Conservation (phyloP, 2,329 filamentous ascomycete genomes). For the Fusarium sp. region DNA sequence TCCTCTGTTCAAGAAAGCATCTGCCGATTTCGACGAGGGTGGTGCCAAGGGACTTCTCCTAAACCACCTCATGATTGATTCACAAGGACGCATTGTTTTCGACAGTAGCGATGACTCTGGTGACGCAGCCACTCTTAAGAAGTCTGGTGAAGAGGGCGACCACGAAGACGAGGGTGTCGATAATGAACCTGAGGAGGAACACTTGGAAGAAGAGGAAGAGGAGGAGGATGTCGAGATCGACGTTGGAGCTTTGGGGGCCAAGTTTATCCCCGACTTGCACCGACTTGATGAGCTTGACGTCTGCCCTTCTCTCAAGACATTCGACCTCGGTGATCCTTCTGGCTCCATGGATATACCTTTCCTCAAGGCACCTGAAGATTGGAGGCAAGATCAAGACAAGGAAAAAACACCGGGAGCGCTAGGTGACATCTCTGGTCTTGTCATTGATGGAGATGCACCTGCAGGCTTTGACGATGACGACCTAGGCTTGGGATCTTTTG, state of each 20-base stretch:
- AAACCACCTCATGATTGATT: slow-evolving; percentile 96
- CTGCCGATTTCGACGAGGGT: slow-evolving; percentile 97
- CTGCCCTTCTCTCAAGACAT: slow-evolving; percentile 93
- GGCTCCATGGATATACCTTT: slow-evolving; percentile 91
- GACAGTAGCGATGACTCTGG: slow-evolving; percentile 92
- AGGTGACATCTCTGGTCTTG: slow-evolving; percentile 79
- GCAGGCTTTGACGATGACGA: slow-evolving; percentile 80
- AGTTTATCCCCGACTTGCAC: slow-evolving; percentile 86
- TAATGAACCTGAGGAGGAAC: slow-evolving; percentile 48
- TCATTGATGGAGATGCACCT: slow-evolving; percentile 87
- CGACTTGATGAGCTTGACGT: slow-evolving; percentile 87
- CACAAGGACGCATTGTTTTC: slow-evolving; percentile 92
- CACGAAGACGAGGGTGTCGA: slow-evolving; percentile 53
- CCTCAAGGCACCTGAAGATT: slow-evolving; percentile 87
- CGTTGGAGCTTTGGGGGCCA: slow-evolving; percentile 75
- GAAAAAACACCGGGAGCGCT: slow-evolving; percentile 64
- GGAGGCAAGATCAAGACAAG: slow-evolving; percentile 77
- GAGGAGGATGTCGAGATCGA: slow-evolving; percentile 75
- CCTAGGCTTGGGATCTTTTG: slow-evolving; percentile 76
- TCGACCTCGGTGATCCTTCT: slow-evolving; percentile 88
- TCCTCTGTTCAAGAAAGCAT: slow-evolving; percentile 98
- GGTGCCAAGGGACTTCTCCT: slow-evolving; percentile 94
- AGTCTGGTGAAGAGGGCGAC: slow-evolving; percentile 54
- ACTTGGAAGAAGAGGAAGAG: slow-evolving; percentile 56
- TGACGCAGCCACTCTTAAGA: slow-evolving; percentile 56